Percentiles rank a stretch among this genome's conserved stretches.
Conservation (phyloP, 208 protist genomes). For the Leishmania amazonensis region DNA sequence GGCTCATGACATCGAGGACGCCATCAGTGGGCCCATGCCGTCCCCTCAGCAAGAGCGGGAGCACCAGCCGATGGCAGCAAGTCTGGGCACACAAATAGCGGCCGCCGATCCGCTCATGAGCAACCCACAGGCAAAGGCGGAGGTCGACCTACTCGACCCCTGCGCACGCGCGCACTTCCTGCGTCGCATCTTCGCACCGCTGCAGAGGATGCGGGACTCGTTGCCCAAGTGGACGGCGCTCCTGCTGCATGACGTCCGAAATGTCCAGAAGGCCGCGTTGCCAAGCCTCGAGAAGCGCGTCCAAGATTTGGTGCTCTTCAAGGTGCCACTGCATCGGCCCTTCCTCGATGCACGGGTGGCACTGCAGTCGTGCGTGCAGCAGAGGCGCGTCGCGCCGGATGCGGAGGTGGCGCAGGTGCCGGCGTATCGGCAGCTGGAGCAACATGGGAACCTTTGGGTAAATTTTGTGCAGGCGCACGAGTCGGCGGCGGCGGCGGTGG, state of each 20-base stretch:
- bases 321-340: slow-evolving; percentile 59
- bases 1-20: neutral
- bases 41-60: neutral
- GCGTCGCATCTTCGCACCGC: slow-evolving; percentile 67
- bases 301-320: slow-evolving; percentile 42
- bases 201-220: slow-evolving; percentile 46
- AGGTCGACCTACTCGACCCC: slow-evolving; percentile 59
- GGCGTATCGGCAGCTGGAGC: slow-evolving; percentile 20
- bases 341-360: slow-evolving; percentile 52
- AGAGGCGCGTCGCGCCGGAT: slow-evolving; percentile 18
- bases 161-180: slow-evolving; percentile 49
- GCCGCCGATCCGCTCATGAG: neutral
- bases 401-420: slow-evolving; percentile 32
- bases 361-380: slow-evolving; percentile 36
- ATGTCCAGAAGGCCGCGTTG: slow-evolving; percentile 46
- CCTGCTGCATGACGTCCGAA: slow-evolving; percentile 51
- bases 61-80: neutral
- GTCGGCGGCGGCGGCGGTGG: neutral
- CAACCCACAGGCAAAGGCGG: neutral
- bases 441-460: neutral
- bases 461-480: slow-evolving; percentile 24
- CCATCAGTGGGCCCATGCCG: neutral
- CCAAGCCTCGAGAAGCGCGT: slow-evolving; percentile 51
- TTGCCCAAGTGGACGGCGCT: slow-evolving; percentile 59
- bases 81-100: neutral